A percentile compares a stretch with the other conserved stretches of the same genome.
phyloP scores from a whole-genome alignment of 73 alveolate species.

The Paramecium biaurelia region DNA sequence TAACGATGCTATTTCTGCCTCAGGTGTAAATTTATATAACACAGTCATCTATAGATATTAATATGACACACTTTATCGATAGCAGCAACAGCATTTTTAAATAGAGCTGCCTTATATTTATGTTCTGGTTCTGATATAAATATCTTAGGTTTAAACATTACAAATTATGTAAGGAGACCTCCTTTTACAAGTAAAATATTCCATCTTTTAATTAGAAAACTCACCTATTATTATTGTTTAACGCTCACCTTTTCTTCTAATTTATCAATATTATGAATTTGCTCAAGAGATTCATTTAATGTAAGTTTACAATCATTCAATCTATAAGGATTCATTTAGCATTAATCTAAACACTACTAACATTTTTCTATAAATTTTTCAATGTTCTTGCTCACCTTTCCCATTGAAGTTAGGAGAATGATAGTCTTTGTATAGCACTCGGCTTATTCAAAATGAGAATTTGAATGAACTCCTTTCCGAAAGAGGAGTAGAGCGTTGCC shows the following conservation, averaged over 20 bases:
- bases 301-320: not conserved
- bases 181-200: not conserved
- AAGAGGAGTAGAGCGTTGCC: not conserved
- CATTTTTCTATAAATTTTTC: not conserved
- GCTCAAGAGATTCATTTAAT: not conserved
- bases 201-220: constrained; percentile 18
- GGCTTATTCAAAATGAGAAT: constrained; percentile 4
- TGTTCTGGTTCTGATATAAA: not conserved
- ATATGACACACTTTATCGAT: not conserved
- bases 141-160: not conserved
- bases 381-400: not conserved
- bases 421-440: not conserved
- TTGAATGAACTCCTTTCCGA: not conserved
- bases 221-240: not conserved
- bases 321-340: not conserved
- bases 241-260: not conserved
- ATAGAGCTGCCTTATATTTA: not conserved
- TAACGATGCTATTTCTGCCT: not conserved
- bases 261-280: constrained; percentile 19
- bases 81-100: not conserved
- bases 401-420: not conserved
- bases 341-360: not conserved
- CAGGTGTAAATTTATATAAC: constrained; percentile 9
- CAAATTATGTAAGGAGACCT: not conserved
- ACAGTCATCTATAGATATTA: not conserved